Conservation (phyloP, 2,329 filamentous ascomycete species). For the Cercospora berteroae region DNA sequence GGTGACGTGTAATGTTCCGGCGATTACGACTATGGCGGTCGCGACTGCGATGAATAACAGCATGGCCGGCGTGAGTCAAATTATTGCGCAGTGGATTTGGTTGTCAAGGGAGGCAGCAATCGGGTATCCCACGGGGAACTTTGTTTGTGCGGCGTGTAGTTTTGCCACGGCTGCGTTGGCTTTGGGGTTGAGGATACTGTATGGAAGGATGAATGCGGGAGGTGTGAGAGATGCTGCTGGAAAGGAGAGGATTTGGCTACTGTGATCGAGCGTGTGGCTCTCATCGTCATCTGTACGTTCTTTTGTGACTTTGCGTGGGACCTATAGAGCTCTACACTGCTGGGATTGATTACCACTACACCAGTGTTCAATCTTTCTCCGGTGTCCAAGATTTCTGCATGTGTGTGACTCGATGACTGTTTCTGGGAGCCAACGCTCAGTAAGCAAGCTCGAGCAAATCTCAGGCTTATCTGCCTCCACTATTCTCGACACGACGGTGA, state of each 20-base stretch:
- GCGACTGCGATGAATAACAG: conserved; percentile 43
- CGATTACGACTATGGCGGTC: conserved; percentile 39
- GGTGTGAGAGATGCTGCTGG: conserved; percentile 27
- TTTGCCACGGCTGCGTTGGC: conserved; percentile 36
- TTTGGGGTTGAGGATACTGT: conserved; percentile 30
- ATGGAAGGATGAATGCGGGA: conserved; percentile 33
- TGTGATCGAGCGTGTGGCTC: conserved; percentile 11
- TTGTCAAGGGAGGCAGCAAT: conserved; percentile 31
- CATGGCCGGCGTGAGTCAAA: conserved; percentile 41
- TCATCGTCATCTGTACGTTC: neutral
- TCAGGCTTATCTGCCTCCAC: neutral
- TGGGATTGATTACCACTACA: too few relatives aligned
- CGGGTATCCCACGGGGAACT: conserved; percentile 43
- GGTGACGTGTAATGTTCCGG: conserved; percentile 43
- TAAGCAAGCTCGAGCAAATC: neutral
- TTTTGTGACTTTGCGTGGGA: neutral
- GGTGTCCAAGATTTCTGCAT: neutral
- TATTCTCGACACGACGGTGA: neutral
- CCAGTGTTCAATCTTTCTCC: too few relatives aligned
- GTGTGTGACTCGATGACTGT: neutral
- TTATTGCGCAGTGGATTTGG: conserved; percentile 46
- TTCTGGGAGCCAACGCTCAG: too few relatives aligned
- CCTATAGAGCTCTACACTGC: too few relatives aligned
- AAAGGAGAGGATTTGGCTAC: conserved; percentile 29
- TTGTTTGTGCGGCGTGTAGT: conserved; percentile 43